phyloP scores from a whole-genome alignment of 2,329 filamentous ascomycete genomes.

The Botryotinia calthae region DNA sequence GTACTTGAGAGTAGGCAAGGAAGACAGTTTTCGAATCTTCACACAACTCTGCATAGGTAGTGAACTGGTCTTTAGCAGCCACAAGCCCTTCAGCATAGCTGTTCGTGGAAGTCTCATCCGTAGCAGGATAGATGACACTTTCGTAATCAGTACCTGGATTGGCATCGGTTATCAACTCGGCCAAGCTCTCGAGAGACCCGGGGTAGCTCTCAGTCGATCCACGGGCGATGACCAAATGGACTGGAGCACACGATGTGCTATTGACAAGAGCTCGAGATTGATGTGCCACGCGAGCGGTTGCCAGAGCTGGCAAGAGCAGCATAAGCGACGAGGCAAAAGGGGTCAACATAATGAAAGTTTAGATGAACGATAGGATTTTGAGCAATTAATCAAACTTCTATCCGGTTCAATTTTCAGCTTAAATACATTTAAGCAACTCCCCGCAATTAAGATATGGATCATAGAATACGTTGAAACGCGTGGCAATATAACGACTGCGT shows the following conservation, averaged over 20 bases:
- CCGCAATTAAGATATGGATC: background rate
- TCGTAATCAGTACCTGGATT: background rate
- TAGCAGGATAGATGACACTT: background rate
- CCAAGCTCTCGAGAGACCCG: background rate
- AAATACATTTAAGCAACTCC: too few relatives aligned
- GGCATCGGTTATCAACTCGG: background rate
- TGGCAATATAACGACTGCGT: background rate
- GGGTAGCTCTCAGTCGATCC: background rate
- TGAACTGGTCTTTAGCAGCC: background rate
- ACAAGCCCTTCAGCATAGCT: background rate
- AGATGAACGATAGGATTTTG: background rate
- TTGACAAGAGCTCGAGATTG: background rate
- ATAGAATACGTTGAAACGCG: background rate
- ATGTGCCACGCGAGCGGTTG: background rate
- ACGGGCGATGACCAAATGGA: background rate
- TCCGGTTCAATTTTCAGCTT: background rate
- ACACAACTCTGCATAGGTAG: background rate
- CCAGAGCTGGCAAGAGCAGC: background rate
- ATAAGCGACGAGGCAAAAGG: background rate
- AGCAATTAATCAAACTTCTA: background rate
- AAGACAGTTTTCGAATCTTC: background rate
- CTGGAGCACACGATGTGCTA: background rate
- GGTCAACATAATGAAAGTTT: background rate
- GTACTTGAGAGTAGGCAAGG: background rate
- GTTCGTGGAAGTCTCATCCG: background rate